These are phyloP conservation scores for Lachnellula arida DNA, from an alignment of 2,329 filamentous ascomycete species.

Conservation along the genomic window DNA sequence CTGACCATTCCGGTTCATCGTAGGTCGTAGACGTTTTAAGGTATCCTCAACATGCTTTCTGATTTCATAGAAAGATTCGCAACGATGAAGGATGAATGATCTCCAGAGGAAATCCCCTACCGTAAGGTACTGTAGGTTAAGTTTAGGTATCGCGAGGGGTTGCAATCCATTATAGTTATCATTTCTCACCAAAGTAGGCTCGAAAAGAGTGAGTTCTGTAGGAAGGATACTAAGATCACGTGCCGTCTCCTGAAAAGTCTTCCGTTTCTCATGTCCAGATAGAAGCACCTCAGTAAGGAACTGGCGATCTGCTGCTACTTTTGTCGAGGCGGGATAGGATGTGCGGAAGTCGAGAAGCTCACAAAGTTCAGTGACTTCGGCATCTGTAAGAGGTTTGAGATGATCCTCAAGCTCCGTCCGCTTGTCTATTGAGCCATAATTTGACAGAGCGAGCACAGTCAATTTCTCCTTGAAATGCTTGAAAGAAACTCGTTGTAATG, in stretches of 20 bases:
- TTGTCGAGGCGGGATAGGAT: conserved; percentile 69
- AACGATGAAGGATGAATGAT: conserved; percentile 81
- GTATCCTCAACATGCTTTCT: conserved; percentile 84
- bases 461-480: conserved; percentile 86
- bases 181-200: conserved; percentile 70
- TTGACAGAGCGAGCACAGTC: conserved; percentile 85
- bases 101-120: conserved; percentile 97
- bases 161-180: conserved; percentile 83
- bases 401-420: conserved; percentile 73
- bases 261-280: conserved; percentile 68
- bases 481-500: conserved; percentile 71
- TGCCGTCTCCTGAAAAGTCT: conserved; percentile 77
- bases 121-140: conserved; percentile 93
- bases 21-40: conserved; percentile 72
- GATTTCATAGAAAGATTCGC: conserved; percentile 90
- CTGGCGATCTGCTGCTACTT: conserved; percentile 57
- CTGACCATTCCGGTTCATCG: conserved; percentile 57
- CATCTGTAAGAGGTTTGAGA: conserved; percentile 66
- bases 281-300: conserved; percentile 70
- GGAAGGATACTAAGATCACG: conserved; percentile 71
- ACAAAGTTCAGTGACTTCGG: conserved; percentile 68
- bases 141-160: conserved; percentile 85
- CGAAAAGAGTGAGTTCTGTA: conserved; percentile 77
- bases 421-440: conserved; percentile 83
- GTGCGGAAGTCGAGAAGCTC: conserved; percentile 71